Evolutionary conservation across 768 basidiomycete genomes (phyloP), one percentile per base, ranked within the genome.

Genomic region (Calvatia gigantea): DNA sequence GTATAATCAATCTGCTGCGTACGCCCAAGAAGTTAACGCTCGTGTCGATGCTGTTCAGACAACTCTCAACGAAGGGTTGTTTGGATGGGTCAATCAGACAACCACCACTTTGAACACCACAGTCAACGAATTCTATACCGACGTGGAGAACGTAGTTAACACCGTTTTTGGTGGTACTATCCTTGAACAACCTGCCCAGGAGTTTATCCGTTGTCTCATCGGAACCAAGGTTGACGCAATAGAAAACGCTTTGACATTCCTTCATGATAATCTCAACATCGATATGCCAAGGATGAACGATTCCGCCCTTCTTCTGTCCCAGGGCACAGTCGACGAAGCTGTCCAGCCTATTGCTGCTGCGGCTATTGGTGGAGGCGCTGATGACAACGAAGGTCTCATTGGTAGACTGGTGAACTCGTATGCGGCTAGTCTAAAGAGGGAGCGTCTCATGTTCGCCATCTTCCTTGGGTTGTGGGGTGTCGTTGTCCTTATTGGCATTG

Each of bases 81-180:
- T 98, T 59, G 94, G 94, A 8, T 98, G 95, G 95, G 87, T 98
- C 46, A 94, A 98, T 63, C 80, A 76, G 15, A 96, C 96, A 6
- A 96, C 94, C 1, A 85, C 83, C 3, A 85, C 87, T 5, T 79
- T 99, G 51, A 99, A 99, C 69, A 73, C 76, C 62, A 97, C 96
- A 2, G 74, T 99, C 64, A 87, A 82, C 66, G 78, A 76, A 43
- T 96, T 99, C 69, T 98, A 98, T 72, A 75, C 75, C 54, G 94
- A 93, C 47, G 72, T 99, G 29, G 90, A 96, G 69, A 75, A 80
- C 41, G 77, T 82, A 5, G 91, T 98, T n/a, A 73, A 77, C 52
- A 76, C 78, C 1, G 80, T 94, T 7, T 95, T 98, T 69, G 87
- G 90, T 44, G 85, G 85, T 6, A 95, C 94, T 3, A 80, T 94